Conservation (phyloP, 352 stramenopile genomes). For the Saprolegnia parasitica region DNA sequence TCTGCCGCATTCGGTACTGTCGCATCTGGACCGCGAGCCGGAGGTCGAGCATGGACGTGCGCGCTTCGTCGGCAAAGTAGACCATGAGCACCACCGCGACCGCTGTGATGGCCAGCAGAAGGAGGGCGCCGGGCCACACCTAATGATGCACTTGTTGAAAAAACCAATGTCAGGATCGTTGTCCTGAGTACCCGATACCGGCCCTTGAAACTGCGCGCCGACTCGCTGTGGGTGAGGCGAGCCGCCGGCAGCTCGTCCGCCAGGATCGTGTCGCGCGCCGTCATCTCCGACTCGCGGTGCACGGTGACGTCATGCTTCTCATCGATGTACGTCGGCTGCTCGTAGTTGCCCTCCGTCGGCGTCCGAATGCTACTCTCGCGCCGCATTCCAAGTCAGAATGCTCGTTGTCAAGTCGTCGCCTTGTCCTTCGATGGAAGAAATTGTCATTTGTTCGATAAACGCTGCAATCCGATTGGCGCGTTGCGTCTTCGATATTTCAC, state of each 20-base stretch:
- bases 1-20: slow-evolving; percentile 27
- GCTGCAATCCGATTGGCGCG: too few species aligned
- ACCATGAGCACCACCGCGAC: slow-evolving; percentile 46
- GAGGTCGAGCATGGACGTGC: slow-evolving; percentile 29
- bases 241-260: slow-evolving; percentile 2
- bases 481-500: too few species aligned
- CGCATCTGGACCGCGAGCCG: not conserved
- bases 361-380: slow-evolving; percentile 2
- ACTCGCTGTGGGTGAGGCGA: slow-evolving; percentile 8
- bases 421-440: not conserved
- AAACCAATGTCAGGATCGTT: too few species aligned
- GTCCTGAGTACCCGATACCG: slow-evolving; percentile 51
- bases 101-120: slow-evolving; percentile 42
- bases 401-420: not conserved
- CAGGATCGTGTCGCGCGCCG: slow-evolving; percentile 8
- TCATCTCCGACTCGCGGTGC: not conserved
- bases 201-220: slow-evolving; percentile 55
- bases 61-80: slow-evolving; percentile 39
- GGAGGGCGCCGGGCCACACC: slow-evolving; percentile 53
- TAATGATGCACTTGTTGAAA: too few species aligned
- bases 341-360: not conserved
- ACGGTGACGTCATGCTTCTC: not conserved
- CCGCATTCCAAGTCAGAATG: not conserved
- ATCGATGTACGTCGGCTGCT: not conserved
- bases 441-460: not conserved